phyloP scores from a whole-genome alignment of 768 basidiomycete species.

The Baorangia bicolor region DNA sequence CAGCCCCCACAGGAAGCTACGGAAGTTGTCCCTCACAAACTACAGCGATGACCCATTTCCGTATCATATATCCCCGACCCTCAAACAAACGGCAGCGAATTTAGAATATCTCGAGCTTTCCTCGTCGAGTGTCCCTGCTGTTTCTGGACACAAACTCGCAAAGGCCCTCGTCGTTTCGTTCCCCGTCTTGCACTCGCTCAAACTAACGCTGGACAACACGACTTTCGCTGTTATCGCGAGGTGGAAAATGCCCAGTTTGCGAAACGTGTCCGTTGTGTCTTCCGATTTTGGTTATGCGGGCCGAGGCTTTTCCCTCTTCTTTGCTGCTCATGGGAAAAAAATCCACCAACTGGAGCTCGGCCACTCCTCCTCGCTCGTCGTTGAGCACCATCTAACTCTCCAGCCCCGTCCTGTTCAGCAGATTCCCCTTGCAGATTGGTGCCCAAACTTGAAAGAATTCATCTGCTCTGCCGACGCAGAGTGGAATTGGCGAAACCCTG shows the following conservation, averaged over 20 bases:
- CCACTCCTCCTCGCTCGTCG: slow-evolving; percentile 64
- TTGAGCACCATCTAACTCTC: slow-evolving; percentile 63
- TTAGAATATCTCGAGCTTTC: slow-evolving; percentile 71
- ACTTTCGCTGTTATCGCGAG: slow-evolving; percentile 65
- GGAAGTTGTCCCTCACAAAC: slow-evolving; percentile 67
- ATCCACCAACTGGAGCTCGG: slow-evolving; percentile 70
- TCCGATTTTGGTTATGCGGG: slow-evolving; percentile 73
- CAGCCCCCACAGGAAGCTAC: slow-evolving; percentile 50
- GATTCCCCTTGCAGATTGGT: slow-evolving; percentile 63
- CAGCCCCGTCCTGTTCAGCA: slow-evolving; percentile 35
- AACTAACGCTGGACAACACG: slow-evolving; percentile 67
- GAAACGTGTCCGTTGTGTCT: slow-evolving; percentile 64
- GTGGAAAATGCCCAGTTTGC: slow-evolving; percentile 65
- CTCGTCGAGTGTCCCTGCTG: slow-evolving; percentile 50
- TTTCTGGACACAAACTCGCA: slow-evolving; percentile 30
- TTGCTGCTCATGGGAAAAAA: slow-evolving; percentile 61
- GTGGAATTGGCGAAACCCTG: slow-evolving; percentile 78
- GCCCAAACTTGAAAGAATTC: slow-evolving; percentile 66
- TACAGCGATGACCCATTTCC: slow-evolving; percentile 65
- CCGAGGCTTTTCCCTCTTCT: slow-evolving; percentile 62
- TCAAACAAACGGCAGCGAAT: slow-evolving; percentile 48
- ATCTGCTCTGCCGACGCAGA: slow-evolving; percentile 76
- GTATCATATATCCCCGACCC: slow-evolving; percentile 52
- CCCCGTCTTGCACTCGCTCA: slow-evolving; percentile 67
- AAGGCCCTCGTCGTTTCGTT: slow-evolving; percentile 36